These are phyloP conservation scores for Apiotrichum siamense DNA, from an alignment of 1,284 basidiomycete species.

Conservation along the genomic window DNA sequence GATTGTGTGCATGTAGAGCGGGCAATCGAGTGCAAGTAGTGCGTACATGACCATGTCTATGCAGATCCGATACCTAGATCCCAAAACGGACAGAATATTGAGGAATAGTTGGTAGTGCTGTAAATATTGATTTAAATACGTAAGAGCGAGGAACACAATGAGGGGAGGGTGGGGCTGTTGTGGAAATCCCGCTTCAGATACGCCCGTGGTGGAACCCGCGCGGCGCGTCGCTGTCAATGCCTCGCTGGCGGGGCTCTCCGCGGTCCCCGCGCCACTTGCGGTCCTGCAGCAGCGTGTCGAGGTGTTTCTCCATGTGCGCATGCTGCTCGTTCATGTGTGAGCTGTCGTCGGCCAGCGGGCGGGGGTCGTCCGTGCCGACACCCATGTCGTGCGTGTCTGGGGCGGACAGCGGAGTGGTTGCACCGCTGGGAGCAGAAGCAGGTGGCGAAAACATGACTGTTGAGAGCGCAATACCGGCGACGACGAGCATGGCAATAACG, in stretches of 20 bases:
- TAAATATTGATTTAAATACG: background rate
- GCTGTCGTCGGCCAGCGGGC: constrained; percentile 5
- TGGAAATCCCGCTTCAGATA: too few species aligned
- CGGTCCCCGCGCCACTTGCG: background rate
- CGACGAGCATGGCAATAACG: constrained; percentile 30
- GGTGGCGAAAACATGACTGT: background rate
- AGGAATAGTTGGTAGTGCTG: background rate
- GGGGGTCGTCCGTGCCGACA: constrained; percentile 30
- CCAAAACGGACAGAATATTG: background rate
- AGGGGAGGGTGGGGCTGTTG: too few species aligned
- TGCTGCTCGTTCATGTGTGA: background rate
- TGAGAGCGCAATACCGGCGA: constrained; percentile 13
- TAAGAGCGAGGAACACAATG: too few species aligned
- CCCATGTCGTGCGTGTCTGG: constrained; percentile 21
- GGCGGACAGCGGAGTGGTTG: constrained; percentile 6
- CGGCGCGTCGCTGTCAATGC: too few species aligned
- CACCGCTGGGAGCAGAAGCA: background rate
- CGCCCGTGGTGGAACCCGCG: too few species aligned
- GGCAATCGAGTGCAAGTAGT: too few species aligned
- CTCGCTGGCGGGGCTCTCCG: background rate
- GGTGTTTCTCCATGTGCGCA: background rate
- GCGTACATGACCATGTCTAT: constrained; percentile 1
- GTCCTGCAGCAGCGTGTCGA: constrained; percentile 5
- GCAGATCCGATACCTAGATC: background rate
- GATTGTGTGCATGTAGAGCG: background rate